phyloP scores from a whole-genome alignment of 352 stramenopile genomes.

The Blastocystis sp. region DNA sequence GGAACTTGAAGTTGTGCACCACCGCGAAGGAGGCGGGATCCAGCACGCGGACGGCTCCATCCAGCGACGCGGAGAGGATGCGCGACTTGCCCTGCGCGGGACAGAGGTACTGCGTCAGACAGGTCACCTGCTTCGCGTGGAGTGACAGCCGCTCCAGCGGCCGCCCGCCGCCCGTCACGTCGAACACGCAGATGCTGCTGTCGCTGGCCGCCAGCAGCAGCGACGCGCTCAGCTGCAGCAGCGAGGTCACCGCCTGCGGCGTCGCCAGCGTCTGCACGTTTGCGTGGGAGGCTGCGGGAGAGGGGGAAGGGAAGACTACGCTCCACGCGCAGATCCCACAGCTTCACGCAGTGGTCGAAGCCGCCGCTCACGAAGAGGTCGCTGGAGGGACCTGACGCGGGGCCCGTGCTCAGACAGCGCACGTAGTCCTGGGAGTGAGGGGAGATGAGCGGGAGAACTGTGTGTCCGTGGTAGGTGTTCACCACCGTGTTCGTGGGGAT shows the following conservation, averaged over 20 bases:
- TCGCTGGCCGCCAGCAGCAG: constrained; percentile 18
- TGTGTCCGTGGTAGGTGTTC: constrained; percentile 47
- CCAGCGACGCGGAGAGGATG: constrained; percentile 20
- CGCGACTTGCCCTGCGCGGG: neutral
- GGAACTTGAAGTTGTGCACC: constrained; percentile 54
- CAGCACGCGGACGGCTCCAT: constrained; percentile 24
- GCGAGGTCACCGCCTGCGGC: neutral
- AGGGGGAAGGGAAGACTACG: neutral
- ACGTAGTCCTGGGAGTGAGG: constrained; percentile 33
- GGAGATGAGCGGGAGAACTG: neutral
- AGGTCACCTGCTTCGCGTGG: constrained; percentile 39
- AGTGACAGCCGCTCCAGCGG: neutral
- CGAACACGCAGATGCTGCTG: neutral
- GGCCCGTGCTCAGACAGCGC: neutral
- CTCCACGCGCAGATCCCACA: constrained; percentile 41
- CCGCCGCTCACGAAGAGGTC: constrained; percentile 47
- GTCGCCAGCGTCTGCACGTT: constrained; percentile 11
- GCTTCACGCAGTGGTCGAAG: constrained; percentile 50
- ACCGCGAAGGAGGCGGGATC: constrained; percentile 31
- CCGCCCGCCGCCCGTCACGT: neutral
- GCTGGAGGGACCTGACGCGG: neutral
- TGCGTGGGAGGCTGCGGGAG: neutral
- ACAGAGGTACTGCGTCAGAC: neutral
- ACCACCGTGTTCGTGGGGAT: constrained; percentile 52
- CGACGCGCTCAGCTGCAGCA: constrained; percentile 3